These are phyloP conservation scores for Flaveria ramosissima DNA, from an alignment of 129 eudicot species.

Conservation along the genomic window DNA sequence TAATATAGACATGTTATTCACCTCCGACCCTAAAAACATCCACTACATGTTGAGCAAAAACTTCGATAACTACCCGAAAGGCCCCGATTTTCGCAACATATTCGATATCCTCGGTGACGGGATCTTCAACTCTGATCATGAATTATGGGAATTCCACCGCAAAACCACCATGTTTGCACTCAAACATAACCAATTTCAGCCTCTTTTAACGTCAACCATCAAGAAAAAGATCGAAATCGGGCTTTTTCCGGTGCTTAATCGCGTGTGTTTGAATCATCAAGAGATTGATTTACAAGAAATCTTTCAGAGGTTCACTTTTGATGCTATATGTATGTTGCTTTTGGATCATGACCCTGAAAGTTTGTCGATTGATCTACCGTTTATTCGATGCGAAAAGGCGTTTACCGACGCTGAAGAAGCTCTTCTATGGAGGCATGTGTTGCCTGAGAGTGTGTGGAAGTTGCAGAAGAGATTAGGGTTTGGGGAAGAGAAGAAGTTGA, in stretches of 20 bases:
- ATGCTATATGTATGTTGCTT: conserved; percentile 1
- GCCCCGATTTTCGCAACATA: conserved; percentile 16
- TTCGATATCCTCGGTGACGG: conserved; percentile 29
- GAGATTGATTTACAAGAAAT: conserved; percentile 33
- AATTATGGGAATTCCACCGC: conserved; percentile 30
- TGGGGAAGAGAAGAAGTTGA: conserved; percentile 32
- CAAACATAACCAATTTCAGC: conserved; percentile 11
- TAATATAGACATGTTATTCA: conserved; percentile 16
- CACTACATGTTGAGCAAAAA: conserved; percentile 28
- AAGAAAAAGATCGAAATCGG: conserved; percentile 2
- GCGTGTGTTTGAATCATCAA: not conserved
- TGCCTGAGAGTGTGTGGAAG: conserved; percentile 30
- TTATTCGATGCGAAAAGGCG: conserved; percentile 22
- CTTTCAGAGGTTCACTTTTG: conserved; percentile 30
- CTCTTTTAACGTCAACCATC: not conserved
- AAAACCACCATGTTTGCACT: conserved; percentile 11
- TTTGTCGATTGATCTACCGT: not conserved
- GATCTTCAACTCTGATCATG: conserved; percentile 29
- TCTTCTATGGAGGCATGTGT: conserved; percentile 19
- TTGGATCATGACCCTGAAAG: conserved; percentile 21
- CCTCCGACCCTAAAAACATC: conserved; percentile 31
- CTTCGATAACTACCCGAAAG: conserved; percentile 30
- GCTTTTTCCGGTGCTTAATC: conserved; percentile 23
- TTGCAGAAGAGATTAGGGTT: conserved; percentile 20
- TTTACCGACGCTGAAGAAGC: conserved; percentile 22